phyloP scores from a whole-genome alignment of 2,329 filamentous ascomycete species.

The Trichothecium roseum region DNA sequence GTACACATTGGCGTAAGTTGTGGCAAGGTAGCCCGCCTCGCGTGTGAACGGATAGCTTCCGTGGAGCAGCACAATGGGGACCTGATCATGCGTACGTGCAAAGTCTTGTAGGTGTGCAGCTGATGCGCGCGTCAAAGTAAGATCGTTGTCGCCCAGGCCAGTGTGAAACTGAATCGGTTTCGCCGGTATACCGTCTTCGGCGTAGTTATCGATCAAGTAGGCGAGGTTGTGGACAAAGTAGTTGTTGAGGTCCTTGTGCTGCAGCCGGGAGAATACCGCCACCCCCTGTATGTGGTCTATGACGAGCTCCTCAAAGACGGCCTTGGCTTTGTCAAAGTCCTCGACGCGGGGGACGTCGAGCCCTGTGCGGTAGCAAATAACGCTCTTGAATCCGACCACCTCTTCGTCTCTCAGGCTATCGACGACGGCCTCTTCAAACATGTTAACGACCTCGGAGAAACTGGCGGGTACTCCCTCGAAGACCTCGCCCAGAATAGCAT shows the following conservation, averaged over 20 bases:
- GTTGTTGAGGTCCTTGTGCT: slow-evolving; percentile 57
- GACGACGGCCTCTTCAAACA: slow-evolving; percentile 37
- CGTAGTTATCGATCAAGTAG: slow-evolving; percentile 39
- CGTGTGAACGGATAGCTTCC: slow-evolving; percentile 73
- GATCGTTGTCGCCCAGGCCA: slow-evolving; percentile 71
- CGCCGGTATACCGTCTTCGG: slow-evolving; percentile 27
- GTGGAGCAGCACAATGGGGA: slow-evolving; percentile 71
- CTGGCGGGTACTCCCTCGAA: slow-evolving; percentile 9
- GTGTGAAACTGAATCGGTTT: slow-evolving; percentile 82
- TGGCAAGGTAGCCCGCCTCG: slow-evolving; percentile 69
- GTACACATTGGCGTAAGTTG: slow-evolving; percentile 69
- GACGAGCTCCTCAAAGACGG: slow-evolving; percentile 25
- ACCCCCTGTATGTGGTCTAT: slow-evolving; percentile 2
- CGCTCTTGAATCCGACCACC: slow-evolving; percentile 72
- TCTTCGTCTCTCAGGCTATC: slow-evolving; percentile 44
- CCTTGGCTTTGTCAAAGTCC: slow-evolving; percentile 28
- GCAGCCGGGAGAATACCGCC: slow-evolving; percentile 38
- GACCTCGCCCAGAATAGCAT: slow-evolving; percentile 5
- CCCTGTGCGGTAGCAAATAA: slow-evolving; percentile 73
- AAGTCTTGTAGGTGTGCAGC: slow-evolving; percentile 66
- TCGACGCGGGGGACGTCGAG: slow-evolving; percentile 44
- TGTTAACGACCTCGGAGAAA: slow-evolving; percentile 21
- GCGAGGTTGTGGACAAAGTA: slow-evolving; percentile 57
- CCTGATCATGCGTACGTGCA: slow-evolving; percentile 55
- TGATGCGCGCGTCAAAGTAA: slow-evolving; percentile 58